Percentiles rank a stretch among this genome's conserved stretches.
These are phyloP conservation scores for Russula abietina DNA, from an alignment of 768 basidiomycete genomes.

Conservation along the genomic window DNA sequence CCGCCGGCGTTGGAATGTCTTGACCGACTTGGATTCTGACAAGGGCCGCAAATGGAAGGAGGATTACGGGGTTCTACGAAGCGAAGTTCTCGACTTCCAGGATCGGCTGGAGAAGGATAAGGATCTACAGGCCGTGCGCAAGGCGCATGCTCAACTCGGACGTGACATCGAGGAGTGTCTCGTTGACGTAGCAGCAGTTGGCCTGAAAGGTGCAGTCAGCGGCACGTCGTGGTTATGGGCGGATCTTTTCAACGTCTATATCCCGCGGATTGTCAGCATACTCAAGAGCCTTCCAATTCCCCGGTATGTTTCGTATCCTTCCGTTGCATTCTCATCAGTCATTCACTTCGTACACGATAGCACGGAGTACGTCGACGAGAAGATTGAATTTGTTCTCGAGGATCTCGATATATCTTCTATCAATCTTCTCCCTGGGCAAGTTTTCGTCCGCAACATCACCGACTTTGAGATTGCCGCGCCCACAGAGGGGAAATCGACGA, in stretches of 20 bases:
- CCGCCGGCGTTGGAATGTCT: conserved; percentile 42
- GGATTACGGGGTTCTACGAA: conserved; percentile 42
- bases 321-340: background rate
- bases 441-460: conserved; percentile 67
- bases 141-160: conserved; percentile 45
- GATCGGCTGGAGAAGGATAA: conserved; percentile 43
- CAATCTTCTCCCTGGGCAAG: conserved; percentile 61
- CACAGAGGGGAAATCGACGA: conserved; percentile 35
- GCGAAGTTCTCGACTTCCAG: conserved; percentile 42
- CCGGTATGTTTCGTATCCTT: conserved; percentile 36
- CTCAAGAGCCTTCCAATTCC: conserved; percentile 65
- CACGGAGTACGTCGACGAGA: conserved; percentile 63
- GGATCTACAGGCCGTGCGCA: conserved; percentile 42
- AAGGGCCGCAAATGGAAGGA: conserved; percentile 46
- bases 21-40: conserved; percentile 42
- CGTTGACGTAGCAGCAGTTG: conserved; percentile 36
- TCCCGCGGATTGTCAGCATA: conserved; percentile 49
- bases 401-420: conserved; percentile 65
- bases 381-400: conserved; percentile 70
- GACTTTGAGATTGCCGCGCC: conserved; percentile 50
- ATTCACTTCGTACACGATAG: conserved; percentile 32
- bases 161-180: conserved; percentile 44
- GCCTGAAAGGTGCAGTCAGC: conserved; percentile 49
- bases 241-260: conserved; percentile 75
- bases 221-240: conserved; percentile 73